These are phyloP conservation scores for Kingdonia uniflora DNA, from an alignment of 164 flowering plant species.

Conservation along the genomic window DNA sequence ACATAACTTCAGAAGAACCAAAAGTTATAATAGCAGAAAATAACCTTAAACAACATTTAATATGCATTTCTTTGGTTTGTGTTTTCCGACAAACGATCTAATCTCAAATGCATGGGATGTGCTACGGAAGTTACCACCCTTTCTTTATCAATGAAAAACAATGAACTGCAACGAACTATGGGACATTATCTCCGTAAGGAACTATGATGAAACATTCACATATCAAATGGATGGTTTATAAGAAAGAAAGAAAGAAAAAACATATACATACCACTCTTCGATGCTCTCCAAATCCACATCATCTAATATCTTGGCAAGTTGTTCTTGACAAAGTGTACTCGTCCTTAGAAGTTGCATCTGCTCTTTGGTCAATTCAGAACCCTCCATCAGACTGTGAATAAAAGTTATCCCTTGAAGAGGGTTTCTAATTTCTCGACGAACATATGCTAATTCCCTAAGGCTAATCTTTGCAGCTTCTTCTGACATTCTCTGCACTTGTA, in stretches of 20 bases:
- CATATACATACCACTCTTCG: constrained; percentile 52
- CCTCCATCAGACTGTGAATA: constrained; percentile 35
- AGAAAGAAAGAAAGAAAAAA: too few species aligned
- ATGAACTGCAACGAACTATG: too few species aligned
- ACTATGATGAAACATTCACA: neutral
- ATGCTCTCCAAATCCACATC: constrained; percentile 56
- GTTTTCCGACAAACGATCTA: too few species aligned
- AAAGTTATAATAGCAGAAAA: too few species aligned
- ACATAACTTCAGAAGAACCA: too few species aligned
- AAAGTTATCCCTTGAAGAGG: constrained; percentile 47
- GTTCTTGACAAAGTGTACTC: constrained; percentile 44
- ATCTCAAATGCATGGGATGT: too few species aligned
- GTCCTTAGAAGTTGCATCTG: constrained; percentile 43
- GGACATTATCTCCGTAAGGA: too few species aligned
- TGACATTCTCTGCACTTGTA: constrained; percentile 50
- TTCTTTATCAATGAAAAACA: too few species aligned
- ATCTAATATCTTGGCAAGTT: constrained; percentile 40
- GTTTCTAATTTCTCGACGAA: constrained; percentile 49
- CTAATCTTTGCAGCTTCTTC: constrained; percentile 52
- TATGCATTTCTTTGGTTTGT: too few species aligned
- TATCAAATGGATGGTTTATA: too few species aligned
- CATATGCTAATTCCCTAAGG: constrained; percentile 41
- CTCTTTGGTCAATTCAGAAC: constrained; percentile 39
- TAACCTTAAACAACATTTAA: too few species aligned
- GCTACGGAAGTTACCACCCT: too few species aligned